These are phyloP conservation scores for Colletotrichum incanum DNA, from an alignment of 2,329 filamentous ascomycete genomes.

Conservation along the genomic window DNA sequence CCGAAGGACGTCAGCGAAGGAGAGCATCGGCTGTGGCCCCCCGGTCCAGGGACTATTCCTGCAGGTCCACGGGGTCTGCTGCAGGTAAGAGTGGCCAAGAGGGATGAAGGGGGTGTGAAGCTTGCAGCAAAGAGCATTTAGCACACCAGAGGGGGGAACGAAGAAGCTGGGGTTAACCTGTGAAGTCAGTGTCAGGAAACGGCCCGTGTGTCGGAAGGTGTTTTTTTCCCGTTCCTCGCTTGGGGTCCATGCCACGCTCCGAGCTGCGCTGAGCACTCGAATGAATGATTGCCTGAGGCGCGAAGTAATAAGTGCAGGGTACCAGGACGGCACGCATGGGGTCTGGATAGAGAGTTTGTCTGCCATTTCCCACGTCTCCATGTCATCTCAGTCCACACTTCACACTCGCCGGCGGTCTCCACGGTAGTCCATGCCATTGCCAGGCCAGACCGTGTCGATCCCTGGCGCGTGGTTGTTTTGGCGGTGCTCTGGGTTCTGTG, in stretches of 20 bases:
- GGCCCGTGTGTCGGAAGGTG: conserved; percentile 21
- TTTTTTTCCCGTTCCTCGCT: conserved; percentile 25
- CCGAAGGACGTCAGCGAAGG: conserved; percentile 14
- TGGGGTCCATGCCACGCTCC: neutral
- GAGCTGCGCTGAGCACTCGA: neutral
- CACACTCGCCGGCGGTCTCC: conserved; percentile 7
- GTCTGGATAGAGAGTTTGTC: neutral
- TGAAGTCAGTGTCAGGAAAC: conserved; percentile 15
- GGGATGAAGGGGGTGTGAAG: conserved; percentile 23
- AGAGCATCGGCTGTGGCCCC: conserved; percentile 15
- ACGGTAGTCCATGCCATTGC: conserved; percentile 14
- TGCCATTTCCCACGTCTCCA: conserved; percentile 32
- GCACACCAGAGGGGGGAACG: conserved; percentile 16
- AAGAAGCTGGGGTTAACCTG: conserved; percentile 26
- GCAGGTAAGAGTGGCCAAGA: conserved; percentile 26
- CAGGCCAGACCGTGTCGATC: conserved; percentile 13
- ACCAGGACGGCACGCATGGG: neutral
- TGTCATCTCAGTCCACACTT: conserved; percentile 22
- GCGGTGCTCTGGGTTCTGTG: neutral
- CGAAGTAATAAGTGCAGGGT: neutral
- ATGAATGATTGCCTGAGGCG: conserved; percentile 11
- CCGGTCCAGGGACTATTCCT: conserved; percentile 31
- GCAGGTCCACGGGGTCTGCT: conserved; percentile 36
- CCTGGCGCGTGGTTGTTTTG: conserved; percentile 1
- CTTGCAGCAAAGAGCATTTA: conserved; percentile 21